Evolutionary conservation across 768 basidiomycete species (phyloP), one percentile per base, ranked within the genome.

Genomic region (Suillus alpinus): DNA sequence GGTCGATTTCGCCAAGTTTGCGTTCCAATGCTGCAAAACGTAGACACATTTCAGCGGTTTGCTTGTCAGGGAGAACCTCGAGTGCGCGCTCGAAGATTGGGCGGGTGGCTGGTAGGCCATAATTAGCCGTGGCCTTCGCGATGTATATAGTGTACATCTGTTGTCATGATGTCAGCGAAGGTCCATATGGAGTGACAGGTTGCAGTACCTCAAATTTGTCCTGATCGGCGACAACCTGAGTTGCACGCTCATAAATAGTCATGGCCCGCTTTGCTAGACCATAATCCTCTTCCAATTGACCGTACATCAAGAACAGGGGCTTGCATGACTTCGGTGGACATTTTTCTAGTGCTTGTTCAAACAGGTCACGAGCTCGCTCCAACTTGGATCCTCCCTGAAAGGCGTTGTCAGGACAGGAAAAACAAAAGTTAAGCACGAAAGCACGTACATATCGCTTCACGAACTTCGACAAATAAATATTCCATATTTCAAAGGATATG

Each of bases 401-500:
- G 56, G 56, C 26, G 51, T 68, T 20, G 59, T 40, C 32, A 47
- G 50, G 31, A 37, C 13, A 23, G 36, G 12, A n/a, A 51, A 31
- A 63, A 44, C 31, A 16, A 63, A 41, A 43, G 47, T 61, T 23
- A 49, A 49, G 53, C 36, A 55, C 26, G 6, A 37, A 29, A 55
- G 9, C 6, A 82, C 91, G 71, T 67, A 95, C 94, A 76, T 95
- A 98, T 76, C 97, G 91, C 75, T 94, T 95, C 61, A 95, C 85
- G 72, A 99, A 99, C 75, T 98, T 98, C 47, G 93, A 89, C 20
- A 99, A 77, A 74, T 98, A 99, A 57, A 97, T 97, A 73, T 99
- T 98, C 96, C 97, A 98, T 64, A 99, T 88, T 76, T 99, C 97
- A 73, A 98, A 98, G 4, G 94, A 95, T 62, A 98, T 87, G 0